Base-by-base conservation (phyloP, 2,329 filamentous ascomycete species). In the Colletotrichum agaves region DNA sequence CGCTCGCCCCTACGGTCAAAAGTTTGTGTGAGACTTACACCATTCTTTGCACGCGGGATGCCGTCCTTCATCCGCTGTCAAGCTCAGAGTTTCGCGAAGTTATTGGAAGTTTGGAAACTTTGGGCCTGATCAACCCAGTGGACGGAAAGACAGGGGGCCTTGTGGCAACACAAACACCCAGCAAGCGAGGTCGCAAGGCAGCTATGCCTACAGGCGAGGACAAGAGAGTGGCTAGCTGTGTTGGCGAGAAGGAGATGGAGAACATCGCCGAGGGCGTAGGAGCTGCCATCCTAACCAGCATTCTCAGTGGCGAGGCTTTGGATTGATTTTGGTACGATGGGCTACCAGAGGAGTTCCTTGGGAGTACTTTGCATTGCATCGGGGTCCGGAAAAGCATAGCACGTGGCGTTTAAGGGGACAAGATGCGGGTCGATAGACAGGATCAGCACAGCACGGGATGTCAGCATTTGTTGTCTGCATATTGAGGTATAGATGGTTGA, bases 1-100 rank as follows among this genome's bases (percentile, higher is more conserved):
- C 84, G 2, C 78, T 84, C 6, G 93, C 92, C 0, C 94, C 95
- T 1, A 97, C 91, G 0, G 86, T 97, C 76, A 97, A 94, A 79
- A 87, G 87, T 61, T 83, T 98, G 5, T 98, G 93, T 77, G 91
- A 93, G 67, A 90, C 92, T 2, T 99, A 99, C 79, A 90, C 88
- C 64, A 83, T 87, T 37, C 84, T 98, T 15, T 99, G 96, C 80
- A 95, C 89, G 65, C 88, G 89, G 39, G 95, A 98, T 74, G 92
- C 94, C n/a, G 85, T 97, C 10, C 86, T 99, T 2, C 94, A 97
- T 72, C 93, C 95, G 1, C 87, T 99, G 2, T 96, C 93, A 2
- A 91, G 88, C 74, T 96, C 93, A 5, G 96, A 99, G 78, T 99
- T 99, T 78, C 89, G 94, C 65, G 96, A 99, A 78, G 94, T 99